Base-by-base conservation (phyloP, 2,329 filamentous ascomycete genomes). In the Rhinocladiella similis region DNA sequence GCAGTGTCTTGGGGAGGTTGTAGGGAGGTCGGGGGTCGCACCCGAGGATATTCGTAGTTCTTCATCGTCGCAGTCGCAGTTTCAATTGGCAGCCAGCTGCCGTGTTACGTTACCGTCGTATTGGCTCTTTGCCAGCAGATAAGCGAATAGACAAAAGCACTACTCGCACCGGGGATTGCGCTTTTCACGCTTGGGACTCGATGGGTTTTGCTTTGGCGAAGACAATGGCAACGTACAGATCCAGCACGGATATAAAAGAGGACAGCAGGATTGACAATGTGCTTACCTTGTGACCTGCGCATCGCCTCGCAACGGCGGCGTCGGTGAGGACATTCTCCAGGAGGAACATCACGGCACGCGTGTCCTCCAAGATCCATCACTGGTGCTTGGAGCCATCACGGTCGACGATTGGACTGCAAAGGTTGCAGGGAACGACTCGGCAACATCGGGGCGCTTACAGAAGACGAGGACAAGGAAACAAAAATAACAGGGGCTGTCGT, bases 21-120 rank as follows among this genome's bases (percentile, higher is more conserved):
- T 27, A 59, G 39, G 14, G 59, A 59, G 20, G 59, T 56, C 13
- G 56, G 59, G 46, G 59, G 59, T 19, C 53, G 56, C 12, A 63
- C 61, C 50, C 54, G 61, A 50, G 61, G 61, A 53, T 63, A 63
- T 50, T 63, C 56, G 33, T 61, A 61, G 50, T 20, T 29, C 36
- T 62, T 62, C 59, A 62, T 62, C 10, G 29, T 33, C 29, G 29
- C 29, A 12, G 29, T 55, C 47, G 36, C n/a, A 47, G 38, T 25
- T 19, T 27, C 38, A 47, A 18, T 19, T 25, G 53, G 51, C 47
- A 55, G 56, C 49, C 53, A 39, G 54, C 53, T 56, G 59, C 50
- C 49, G 20, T 25, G 19, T 39, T 10, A 47, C 33, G 39, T 22
- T 10, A 49, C 35, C 39, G 29, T 50, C 41, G 47, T 35, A 25